Evolutionary conservation across 345 rosid genomes (phyloP).

Genomic region (Aegle marmelos): DNA sequence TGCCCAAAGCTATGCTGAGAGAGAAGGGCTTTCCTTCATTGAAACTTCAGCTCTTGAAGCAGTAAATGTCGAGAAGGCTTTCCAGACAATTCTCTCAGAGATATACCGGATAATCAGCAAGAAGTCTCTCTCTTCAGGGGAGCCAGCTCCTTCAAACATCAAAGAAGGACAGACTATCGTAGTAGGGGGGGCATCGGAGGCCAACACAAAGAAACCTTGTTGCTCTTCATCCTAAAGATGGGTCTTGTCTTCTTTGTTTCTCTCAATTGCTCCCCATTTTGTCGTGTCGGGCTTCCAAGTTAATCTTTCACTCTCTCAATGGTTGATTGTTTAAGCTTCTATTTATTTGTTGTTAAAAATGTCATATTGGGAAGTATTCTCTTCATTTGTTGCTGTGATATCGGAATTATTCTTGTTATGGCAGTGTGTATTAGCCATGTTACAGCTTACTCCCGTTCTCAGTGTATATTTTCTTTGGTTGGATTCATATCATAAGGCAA

Average conservation of each 20-base stretch:
- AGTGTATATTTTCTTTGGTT: not conserved
- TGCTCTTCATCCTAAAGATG: constrained; percentile 64
- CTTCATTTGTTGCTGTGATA: not conserved
- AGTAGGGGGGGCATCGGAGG: constrained; percentile 55
- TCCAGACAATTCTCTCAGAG: constrained; percentile 76
- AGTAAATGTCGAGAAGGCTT: constrained; percentile 79
- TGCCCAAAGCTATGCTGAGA: constrained; percentile 84
- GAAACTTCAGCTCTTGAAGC: constrained; percentile 98
- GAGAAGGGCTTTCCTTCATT: constrained; percentile 84
- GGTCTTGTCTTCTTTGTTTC: not conserved
- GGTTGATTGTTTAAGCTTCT: constrained; percentile 4
- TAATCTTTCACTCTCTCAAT: not conserved
- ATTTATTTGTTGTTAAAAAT: constrained; percentile 3
- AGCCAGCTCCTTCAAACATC: constrained; percentile 47
- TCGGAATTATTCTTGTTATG: constrained; percentile 1
- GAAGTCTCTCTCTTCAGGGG: constrained; percentile 77
- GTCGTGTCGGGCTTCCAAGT: not conserved
- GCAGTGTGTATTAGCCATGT: not conserved
- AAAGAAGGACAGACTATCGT: constrained; percentile 85
- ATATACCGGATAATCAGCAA: constrained; percentile 86
- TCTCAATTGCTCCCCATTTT: not conserved
- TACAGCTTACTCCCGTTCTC: not conserved
- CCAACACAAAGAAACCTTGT: constrained; percentile 65
- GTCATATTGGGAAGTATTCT: not conserved
- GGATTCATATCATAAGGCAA: not conserved